Conservation (phyloP, 805 yeast species). For the Lipomyces chichibuensis region DNA sequence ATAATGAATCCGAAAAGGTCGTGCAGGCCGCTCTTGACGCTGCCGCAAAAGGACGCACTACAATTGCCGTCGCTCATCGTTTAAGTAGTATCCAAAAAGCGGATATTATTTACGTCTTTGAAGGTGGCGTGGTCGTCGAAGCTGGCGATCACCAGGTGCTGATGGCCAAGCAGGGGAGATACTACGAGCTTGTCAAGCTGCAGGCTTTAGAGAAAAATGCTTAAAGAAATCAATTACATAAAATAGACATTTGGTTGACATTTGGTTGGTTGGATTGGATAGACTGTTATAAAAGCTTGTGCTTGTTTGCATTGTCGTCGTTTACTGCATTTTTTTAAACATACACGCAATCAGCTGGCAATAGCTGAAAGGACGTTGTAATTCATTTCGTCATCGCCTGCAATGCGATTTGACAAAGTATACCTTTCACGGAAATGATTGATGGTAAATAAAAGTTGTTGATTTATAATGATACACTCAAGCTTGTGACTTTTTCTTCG, state of each 20-base stretch:
- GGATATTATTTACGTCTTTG: constrained; percentile 55
- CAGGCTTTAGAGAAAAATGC: constrained; percentile 47
- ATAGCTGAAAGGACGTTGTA: too few relatives aligned
- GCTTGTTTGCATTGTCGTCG: background rate
- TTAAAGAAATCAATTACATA: background rate
- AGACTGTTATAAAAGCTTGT: background rate
- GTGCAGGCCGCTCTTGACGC: constrained; percentile 64
- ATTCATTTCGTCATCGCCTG: background rate
- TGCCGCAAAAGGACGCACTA: constrained; percentile 66
- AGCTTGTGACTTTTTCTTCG: constrained; percentile 58
- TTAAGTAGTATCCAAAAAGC: constrained; percentile 62
- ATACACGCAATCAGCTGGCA: background rate
- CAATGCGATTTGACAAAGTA: background rate
- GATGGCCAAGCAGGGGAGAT: constrained; percentile 44
- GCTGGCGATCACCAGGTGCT: constrained; percentile 52
- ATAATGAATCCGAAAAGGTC: constrained; percentile 64
- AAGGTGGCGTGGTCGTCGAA: constrained; percentile 60
- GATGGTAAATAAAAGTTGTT: background rate
- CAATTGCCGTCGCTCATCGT: constrained; percentile 76
- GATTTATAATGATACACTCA: background rate
- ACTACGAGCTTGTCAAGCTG: constrained; percentile 48
- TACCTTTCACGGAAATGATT: background rate
- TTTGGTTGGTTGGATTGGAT: background rate
- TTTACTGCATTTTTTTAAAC: background rate
- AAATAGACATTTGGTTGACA: background rate